A percentile compares a stretch with the other conserved stretches of the same genome.
phyloP scores from a whole-genome alignment of 495 filamentous ascomycete species.

The Talaromyces liani region DNA sequence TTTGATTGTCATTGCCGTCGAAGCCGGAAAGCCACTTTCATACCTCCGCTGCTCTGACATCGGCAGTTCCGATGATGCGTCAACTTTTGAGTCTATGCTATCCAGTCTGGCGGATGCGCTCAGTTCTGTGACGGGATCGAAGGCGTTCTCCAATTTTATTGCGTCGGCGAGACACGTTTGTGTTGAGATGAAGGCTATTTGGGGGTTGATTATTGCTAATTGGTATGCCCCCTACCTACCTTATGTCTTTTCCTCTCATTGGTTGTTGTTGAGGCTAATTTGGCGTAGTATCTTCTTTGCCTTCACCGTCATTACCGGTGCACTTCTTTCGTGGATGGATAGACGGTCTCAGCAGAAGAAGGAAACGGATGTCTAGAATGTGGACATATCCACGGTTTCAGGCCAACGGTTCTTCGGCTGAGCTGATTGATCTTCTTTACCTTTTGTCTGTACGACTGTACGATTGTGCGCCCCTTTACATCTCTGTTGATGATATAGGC shows the following conservation, averaged over 20 bases:
- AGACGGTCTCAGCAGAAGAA: constrained; percentile 11
- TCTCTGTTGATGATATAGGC: background rate
- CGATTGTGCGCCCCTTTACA: background rate
- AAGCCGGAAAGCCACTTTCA: constrained; percentile 74
- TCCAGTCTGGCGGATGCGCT: background rate
- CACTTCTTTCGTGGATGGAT: constrained; percentile 13
- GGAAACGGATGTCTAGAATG: background rate
- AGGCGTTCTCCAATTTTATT: constrained; percentile 51
- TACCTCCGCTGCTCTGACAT: constrained; percentile 65
- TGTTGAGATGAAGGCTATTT: constrained; percentile 79
- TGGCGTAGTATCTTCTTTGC: constrained; percentile 57
- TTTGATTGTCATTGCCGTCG: constrained; percentile 60
- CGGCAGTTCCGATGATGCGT: constrained; percentile 24
- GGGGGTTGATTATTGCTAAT: constrained; percentile 79
- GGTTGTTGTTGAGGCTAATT: constrained; percentile 2
- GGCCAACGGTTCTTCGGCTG: background rate
- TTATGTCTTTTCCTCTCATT: background rate
- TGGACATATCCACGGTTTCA: background rate
- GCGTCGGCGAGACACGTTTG: constrained; percentile 63
- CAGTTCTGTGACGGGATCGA: background rate
- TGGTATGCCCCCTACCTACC: constrained; percentile 43
- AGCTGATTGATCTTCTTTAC: background rate
- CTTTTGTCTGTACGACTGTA: background rate
- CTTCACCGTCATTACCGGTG: constrained; percentile 44
- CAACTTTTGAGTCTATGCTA: constrained; percentile 36